A percentile compares a stretch with the other conserved stretches of the same genome.
These are phyloP conservation scores for Neurospora pannonica DNA, from an alignment of 495 filamentous ascomycete species.

Conservation along the genomic window DNA sequence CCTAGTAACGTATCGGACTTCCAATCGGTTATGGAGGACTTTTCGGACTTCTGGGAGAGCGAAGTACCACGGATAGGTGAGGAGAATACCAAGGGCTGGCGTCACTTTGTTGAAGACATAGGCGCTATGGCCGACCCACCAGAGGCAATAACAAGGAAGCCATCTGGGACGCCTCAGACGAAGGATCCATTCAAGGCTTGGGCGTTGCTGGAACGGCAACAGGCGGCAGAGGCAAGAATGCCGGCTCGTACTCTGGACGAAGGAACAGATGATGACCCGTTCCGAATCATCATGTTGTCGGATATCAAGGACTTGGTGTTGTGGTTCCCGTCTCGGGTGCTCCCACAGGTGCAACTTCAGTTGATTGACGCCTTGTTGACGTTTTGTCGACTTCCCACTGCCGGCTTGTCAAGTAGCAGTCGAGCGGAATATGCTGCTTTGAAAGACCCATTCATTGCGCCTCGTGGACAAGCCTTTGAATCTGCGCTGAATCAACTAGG, in stretches of 20 bases:
- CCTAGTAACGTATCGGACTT: constrained; percentile 21
- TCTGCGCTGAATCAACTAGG: not conserved
- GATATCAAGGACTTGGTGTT: constrained; percentile 60
- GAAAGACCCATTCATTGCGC: constrained; percentile 30
- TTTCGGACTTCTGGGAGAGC: constrained; percentile 77
- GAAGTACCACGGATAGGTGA: constrained; percentile 79
- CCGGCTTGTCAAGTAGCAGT: constrained; percentile 8
- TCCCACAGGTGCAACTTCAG: constrained; percentile 25
- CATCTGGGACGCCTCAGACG: constrained; percentile 13
- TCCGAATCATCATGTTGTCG: constrained; percentile 63
- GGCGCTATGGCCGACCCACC: constrained; percentile 25
- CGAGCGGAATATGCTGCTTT: constrained; percentile 2
- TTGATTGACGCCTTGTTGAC: constrained; percentile 58
- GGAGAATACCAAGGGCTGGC: constrained; percentile 60
- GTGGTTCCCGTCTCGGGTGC: constrained; percentile 32
- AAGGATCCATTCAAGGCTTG: constrained; percentile 45
- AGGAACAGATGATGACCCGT: constrained; percentile 66
- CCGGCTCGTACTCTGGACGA: constrained; percentile 60
- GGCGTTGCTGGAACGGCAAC: constrained; percentile 48
- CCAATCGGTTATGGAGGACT: constrained; percentile 30
- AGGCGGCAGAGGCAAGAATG: constrained; percentile 36
- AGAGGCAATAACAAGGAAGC: constrained; percentile 18
- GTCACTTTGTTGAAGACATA: constrained; percentile 32
- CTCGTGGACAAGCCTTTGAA: constrained; percentile 5
- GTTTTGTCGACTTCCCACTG: constrained; percentile 61